Evolutionary conservation across 2,329 filamentous ascomycete genomes (phyloP), one percentile per base, ranked within the genome.

Genomic region (Sporothrix mexicana): DNA sequence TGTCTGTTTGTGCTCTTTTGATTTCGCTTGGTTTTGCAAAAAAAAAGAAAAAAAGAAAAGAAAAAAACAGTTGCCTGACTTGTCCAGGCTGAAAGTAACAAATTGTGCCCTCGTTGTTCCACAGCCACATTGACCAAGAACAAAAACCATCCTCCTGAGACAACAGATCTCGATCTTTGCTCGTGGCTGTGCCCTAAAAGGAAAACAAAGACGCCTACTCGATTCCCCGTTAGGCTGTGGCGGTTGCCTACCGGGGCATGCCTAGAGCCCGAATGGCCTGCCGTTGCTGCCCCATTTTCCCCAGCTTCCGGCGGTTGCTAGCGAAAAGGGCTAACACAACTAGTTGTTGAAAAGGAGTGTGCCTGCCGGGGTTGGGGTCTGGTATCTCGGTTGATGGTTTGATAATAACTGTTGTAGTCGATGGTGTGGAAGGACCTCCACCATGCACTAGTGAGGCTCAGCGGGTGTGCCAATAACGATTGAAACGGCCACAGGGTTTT

Each of bases 361-460:
- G 61, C 41, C 61, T 66, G 20, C 61, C 61, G 61, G 61, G 61
- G 61, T 20, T 66, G 61, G 41, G 7, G 41, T 20, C 61, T 41
- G 61, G 61, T 43, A 66, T n/a, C 41, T 12, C 25, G 30, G 20
- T 25, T 23, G 41, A 66, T 25, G 61, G 15, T 30, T 30, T 5
- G 3, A 5, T 36, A 36, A 36, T 36, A 36, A 36, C 7, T 36
- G 30, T 36, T 36, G 7, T 36, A 6, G 30, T 30, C 30, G 30
- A 30, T 36, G 61, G 61, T 47, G 30, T 36, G 17, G 30, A n/a
- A 43, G 30, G 30, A 43, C 3, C 55, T 10, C 30, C 30, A 17
- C 25, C 51, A 55, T 36, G 15, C 30, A 61, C 59, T 47, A 67
- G 36, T 47, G 49, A 71, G 70, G 61, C 70, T 72, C 70, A 67